Percentiles rank a stretch among this genome's conserved stretches.
phyloP scores from a whole-genome alignment of 495 filamentous ascomycete species.

The Letharia columbiana region DNA sequence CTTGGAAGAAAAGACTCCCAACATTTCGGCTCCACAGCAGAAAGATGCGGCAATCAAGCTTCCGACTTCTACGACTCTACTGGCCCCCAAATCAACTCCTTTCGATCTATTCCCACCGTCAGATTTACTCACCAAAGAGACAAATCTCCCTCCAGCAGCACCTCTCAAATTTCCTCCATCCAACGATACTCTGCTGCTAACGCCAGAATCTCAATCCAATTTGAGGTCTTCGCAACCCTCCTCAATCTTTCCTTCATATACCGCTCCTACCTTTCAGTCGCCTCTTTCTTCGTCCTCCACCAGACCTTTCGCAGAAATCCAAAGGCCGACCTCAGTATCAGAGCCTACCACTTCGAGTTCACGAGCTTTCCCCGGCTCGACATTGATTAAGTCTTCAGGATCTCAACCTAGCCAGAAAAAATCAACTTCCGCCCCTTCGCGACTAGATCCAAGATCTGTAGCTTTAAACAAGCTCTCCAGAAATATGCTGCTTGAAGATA shows the following conservation, averaged over 20 bases:
- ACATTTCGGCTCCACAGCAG: background rate
- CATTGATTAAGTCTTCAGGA: background rate
- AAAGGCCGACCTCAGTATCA: background rate
- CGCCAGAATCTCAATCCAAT: background rate
- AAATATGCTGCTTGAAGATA: slow-evolving; percentile 20
- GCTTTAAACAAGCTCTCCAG: slow-evolving; percentile 19
- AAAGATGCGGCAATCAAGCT: background rate
- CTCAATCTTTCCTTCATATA: background rate
- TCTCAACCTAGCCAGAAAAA: background rate
- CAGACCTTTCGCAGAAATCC: background rate
- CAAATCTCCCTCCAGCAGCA: background rate
- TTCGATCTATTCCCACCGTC: slow-evolving; percentile 1
- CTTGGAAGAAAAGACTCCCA: background rate
- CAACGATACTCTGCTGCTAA: background rate
- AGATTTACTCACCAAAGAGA: background rate
- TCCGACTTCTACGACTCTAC: background rate
- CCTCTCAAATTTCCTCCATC: background rate
- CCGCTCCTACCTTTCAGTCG: background rate
- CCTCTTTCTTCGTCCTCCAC: background rate
- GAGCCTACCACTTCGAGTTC: background rate
- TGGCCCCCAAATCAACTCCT: background rate
- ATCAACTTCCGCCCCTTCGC: background rate
- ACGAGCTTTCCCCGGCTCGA: background rate
- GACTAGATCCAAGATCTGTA: slow-evolving; percentile 5
- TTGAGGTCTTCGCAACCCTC: background rate